Base-by-base conservation (phyloP, 495 filamentous ascomycete species). In the Penicillium cosmopolitanum region DNA sequence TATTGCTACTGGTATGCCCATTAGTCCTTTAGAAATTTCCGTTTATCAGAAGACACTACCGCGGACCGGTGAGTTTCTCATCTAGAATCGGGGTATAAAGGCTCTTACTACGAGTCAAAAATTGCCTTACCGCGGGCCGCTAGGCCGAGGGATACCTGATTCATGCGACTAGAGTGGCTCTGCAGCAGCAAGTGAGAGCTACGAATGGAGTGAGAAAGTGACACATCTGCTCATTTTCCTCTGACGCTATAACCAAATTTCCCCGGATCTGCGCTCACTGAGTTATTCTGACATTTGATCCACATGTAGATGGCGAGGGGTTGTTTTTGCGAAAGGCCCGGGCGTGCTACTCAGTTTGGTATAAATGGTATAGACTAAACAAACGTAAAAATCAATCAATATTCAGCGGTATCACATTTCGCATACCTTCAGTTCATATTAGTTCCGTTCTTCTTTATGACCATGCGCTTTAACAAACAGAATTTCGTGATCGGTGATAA, bases 51-150 rank as follows among this genome's bases (percentile, higher is more conserved):
- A 31, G 12, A 40, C 15, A 15, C 12, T 40, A 15, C 51, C 51
- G 57, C 50, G 57, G 51, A 54, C 42, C 57, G 33, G 42, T 31
- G 31, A 16, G 42, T 18, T 46, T 4, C 21, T 40, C 15, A 52
- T 52, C 8, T 31, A 31, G 4, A 31, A 31, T 9, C 1, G 8
- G 28, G 5, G 28, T 31, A 4, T 31, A 9, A 6, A 1, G 28
- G 28, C 28, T 31, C 8, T 31, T 6, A 7, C 28, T 31, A 28
- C 28, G 28, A 31, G 28, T 4, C 8, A n/a, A 3, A 55, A 19
- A 44, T 44, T 5, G 10, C 6, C 46, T 28, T 48, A 48, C 46
- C 46, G 46, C 46, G 46, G 46, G 46, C 46, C 46, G 46, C n/a
- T 21, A 48, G 10, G 13, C 46, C 46, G 46, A 19, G 46, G 44